A percentile compares a stretch with the other conserved stretches of the same genome.
These are phyloP conservation scores for Elongisporangium prolatum DNA, from an alignment of 352 stramenopile species.

Conservation along the genomic window DNA sequence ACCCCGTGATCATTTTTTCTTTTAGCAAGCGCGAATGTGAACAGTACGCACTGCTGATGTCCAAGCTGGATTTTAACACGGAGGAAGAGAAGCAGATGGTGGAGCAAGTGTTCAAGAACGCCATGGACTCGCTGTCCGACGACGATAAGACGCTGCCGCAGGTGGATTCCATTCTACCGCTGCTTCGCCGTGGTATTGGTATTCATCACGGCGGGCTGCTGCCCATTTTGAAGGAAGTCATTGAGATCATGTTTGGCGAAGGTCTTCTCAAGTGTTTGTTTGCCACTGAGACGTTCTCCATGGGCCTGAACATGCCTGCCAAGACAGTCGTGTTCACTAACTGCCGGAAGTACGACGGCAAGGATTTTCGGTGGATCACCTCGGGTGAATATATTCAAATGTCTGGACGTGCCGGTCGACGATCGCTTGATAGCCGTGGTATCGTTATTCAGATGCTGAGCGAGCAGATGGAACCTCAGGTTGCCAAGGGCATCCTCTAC, in stretches of 20 bases:
- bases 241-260: conserved; percentile 89
- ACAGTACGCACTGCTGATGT: conserved; percentile 89
- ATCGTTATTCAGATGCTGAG: conserved; percentile 99
- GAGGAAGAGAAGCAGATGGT: conserved; percentile 98
- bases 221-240: conserved; percentile 99
- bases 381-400: conserved; percentile 96
- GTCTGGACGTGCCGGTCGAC: conserved; percentile 95
- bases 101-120: conserved; percentile 95
- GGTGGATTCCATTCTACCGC: conserved; percentile 94
- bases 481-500: conserved; percentile 93
- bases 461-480: conserved; percentile 98
- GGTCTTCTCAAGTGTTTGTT: conserved; percentile 99
- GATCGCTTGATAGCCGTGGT: conserved; percentile 96
- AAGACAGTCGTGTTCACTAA: conserved; percentile 99
- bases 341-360: conserved; percentile 94
- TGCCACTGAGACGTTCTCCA: conserved; percentile 97
- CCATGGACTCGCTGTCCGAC: conserved; percentile 95
- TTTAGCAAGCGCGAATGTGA: conserved; percentile 99
- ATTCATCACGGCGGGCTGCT: conserved; percentile 99
- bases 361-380: conserved; percentile 95
- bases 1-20: conserved; percentile 99
- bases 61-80: conserved; percentile 96
- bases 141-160: conserved; percentile 98
- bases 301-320: conserved; percentile 99
- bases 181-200: conserved; percentile 98